These are phyloP conservation scores for Ascochyta viciae-villosae DNA, from an alignment of 2,329 filamentous ascomycete species.

Conservation along the genomic window DNA sequence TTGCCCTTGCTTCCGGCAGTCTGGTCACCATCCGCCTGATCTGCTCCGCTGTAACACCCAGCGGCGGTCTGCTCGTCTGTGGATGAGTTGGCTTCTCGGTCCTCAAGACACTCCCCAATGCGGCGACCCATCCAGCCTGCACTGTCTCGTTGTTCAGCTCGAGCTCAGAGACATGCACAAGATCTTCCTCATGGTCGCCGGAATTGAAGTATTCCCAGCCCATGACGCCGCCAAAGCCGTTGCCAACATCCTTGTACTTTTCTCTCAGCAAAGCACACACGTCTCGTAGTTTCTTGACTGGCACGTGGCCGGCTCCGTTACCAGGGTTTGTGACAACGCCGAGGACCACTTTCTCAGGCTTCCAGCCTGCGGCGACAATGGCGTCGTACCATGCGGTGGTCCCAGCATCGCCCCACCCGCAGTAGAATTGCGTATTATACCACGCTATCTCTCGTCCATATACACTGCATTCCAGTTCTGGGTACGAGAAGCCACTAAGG, in stretches of 20 bases:
- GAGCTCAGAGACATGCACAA: slow-evolving; percentile 33
- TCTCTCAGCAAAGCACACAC: slow-evolving; percentile 65
- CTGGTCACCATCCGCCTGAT: slow-evolving; percentile 41
- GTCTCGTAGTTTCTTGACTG: slow-evolving; percentile 62
- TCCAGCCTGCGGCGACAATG: slow-evolving; percentile 71
- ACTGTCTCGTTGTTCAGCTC: slow-evolving; percentile 36
- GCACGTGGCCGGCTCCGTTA: slow-evolving; percentile 72
- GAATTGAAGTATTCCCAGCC: slow-evolving; percentile 97
- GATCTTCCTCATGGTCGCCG: slow-evolving; percentile 39
- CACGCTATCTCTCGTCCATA: slow-evolving; percentile 67
- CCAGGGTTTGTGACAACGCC: slow-evolving; percentile 80
- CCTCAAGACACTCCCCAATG: slow-evolving; percentile 62
- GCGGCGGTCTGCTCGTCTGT: slow-evolving; percentile 24
- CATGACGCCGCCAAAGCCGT: slow-evolving; percentile 82
- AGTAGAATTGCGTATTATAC: slow-evolving; percentile 95
- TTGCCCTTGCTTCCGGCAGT: slow-evolving; percentile 39
- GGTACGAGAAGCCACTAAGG: slow-evolving; percentile 83
- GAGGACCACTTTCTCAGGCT: slow-evolving; percentile 74
- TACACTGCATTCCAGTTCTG: slow-evolving; percentile 66
- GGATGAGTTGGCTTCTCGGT: slow-evolving; percentile 34
- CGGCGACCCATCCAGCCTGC: slow-evolving; percentile 68
- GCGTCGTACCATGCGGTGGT: slow-evolving; percentile 60
- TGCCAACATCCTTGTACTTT: slow-evolving; percentile 58
- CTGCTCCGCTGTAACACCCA: slow-evolving; percentile 40
- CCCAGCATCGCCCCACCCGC: slow-evolving; percentile 78